These are phyloP conservation scores for Physaria fendleri DNA, from an alignment of 345 rosid genomes.

Conservation along the genomic window DNA sequence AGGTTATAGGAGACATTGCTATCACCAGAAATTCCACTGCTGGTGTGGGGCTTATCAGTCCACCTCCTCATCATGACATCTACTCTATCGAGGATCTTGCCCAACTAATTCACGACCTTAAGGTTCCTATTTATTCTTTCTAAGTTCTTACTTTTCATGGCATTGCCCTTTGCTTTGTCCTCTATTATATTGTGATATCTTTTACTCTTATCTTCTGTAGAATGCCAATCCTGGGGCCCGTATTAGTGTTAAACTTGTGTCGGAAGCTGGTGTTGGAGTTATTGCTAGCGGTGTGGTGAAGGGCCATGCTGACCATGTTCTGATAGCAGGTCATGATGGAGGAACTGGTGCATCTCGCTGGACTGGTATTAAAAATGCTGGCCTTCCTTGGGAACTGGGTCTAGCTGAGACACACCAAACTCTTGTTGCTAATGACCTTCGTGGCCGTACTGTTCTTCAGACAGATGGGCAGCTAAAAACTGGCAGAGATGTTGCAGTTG, in stretches of 20 bases:
- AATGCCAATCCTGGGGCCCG: conserved; percentile 93
- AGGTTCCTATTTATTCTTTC: conserved; percentile 44
- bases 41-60: conserved; percentile 98
- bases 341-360: conserved; percentile 99
- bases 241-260: conserved; percentile 90
- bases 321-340: conserved; percentile 98
- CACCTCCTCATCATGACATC: conserved; percentile 99
- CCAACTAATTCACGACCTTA: conserved; percentile 94
- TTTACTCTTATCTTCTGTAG: conserved; percentile 30
- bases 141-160: background rate
- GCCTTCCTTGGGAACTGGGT: conserved; percentile 99
- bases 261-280: conserved; percentile 99
- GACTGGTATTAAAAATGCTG: conserved; percentile 99
- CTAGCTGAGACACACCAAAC: conserved; percentile 99
- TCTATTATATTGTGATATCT: conserved; percentile 5
- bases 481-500: conserved; percentile 96
- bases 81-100: conserved; percentile 99
- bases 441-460: conserved; percentile 97
- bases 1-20: conserved; percentile 98
- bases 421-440: conserved; percentile 96
- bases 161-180: background rate
- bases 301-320: conserved; percentile 97
- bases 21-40: conserved; percentile 94
- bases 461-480: conserved; percentile 99
- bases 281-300: conserved; percentile 99